Conservation (phyloP, 148 eudicot species). For the Camellia japonica region DNA sequence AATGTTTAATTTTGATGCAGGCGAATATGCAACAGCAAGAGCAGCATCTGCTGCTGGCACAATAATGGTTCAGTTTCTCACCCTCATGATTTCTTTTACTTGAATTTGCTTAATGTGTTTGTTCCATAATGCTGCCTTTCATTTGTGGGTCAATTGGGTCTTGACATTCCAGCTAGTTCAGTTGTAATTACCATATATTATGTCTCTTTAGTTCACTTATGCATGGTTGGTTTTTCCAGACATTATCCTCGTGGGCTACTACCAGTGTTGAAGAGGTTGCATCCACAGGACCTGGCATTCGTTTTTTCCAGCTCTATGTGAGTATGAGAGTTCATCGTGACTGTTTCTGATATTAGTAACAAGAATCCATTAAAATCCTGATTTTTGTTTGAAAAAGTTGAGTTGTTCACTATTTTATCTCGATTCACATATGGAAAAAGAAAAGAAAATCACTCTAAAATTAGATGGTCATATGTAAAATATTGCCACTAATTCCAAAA, state of each 20-base stretch:
- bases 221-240: constrained; percentile 38
- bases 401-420: neutral
- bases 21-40: constrained; percentile 84
- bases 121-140: neutral
- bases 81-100: neutral
- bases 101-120: neutral
- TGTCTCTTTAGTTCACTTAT: neutral
- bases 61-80: constrained; percentile 59
- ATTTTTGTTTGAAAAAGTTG: neutral
- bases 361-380: neutral
- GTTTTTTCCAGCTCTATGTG: constrained; percentile 90
- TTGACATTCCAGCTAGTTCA: neutral
- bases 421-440: neutral
- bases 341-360: neutral
- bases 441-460: neutral
- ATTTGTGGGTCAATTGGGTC: neutral
- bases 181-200: neutral
- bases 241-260: constrained; percentile 76
- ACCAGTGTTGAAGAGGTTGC: constrained; percentile 91
- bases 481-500: no score
- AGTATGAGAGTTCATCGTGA: constrained; percentile 26
- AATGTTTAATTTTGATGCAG: constrained; percentile 38
- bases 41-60: constrained; percentile 88
- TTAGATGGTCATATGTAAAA: neutral
- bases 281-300: constrained; percentile 76